Conservation (phyloP, 371 early-diverging fungal genomes). For the Blastocladiella emersonii region DNA sequence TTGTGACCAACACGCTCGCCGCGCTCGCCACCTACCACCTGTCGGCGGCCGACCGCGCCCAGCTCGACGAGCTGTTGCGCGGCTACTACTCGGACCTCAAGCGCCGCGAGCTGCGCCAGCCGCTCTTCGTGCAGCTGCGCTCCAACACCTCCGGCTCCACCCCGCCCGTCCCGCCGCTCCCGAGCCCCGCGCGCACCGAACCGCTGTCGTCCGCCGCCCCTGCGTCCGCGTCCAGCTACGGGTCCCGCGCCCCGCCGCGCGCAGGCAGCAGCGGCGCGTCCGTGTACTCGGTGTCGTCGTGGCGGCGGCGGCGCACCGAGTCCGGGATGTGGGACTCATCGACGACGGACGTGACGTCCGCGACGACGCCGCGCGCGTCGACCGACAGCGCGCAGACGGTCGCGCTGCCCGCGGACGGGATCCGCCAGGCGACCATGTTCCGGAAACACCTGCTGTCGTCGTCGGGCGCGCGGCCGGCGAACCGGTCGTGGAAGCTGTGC, state of each 20-base stretch:
- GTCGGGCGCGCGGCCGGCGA: background rate
- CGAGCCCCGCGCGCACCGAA: background rate
- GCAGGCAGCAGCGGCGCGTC: constrained; percentile 4
- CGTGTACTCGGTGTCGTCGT: background rate
- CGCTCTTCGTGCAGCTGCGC: background rate
- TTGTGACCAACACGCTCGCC: constrained; percentile 30
- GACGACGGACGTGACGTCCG: no score
- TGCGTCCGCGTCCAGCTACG: background rate
- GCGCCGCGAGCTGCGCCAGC: constrained; percentile 16
- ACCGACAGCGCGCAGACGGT: no score
- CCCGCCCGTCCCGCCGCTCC: constrained; percentile 6
- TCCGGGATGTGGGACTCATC: no score
- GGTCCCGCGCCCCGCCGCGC: background rate
- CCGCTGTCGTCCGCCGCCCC: constrained; percentile 5
- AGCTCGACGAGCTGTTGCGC: constrained; percentile 14
- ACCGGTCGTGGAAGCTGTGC: background rate
- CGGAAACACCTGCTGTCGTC: background rate
- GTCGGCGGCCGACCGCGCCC: constrained; percentile 2
- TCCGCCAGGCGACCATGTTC: no score
- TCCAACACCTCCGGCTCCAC: constrained; percentile 5
- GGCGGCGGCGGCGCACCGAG: no score
- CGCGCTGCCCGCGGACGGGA: no score
- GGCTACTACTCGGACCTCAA: background rate
- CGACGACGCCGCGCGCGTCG: no score
- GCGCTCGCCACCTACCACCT: background rate